Evolutionary conservation across 23 red algal species (phyloP), one percentile per base, ranked within the genome.

Genomic region (Rhodosorus marinus): DNA sequence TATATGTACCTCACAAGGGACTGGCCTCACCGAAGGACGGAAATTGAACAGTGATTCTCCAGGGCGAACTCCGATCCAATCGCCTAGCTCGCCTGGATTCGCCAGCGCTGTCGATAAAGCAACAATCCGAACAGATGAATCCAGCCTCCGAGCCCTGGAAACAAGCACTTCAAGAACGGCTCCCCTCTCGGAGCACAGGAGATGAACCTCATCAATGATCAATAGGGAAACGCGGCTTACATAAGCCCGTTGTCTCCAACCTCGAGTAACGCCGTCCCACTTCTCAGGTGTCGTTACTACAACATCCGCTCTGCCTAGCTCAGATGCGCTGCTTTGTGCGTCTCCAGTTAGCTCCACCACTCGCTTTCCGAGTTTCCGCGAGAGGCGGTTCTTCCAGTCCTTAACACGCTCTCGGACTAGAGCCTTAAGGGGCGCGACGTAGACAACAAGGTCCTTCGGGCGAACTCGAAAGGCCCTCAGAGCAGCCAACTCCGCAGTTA

Each of bases 231-330:
- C 51, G 34, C 69, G 55, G 20, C 57, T 29, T 50, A 54, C 17
- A 17, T 43, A 43, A 11, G 38, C 38, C 17, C 11, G 17, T 11
- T 17, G 11, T 43, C 38, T 43, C 38, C 11, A 11, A 17, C 38
- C 72, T 56, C 60, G 31, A 32, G 66, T 67, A 48, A 92, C 57
- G 53, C 70, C 75, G 35, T 92, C 82, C 82, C 82, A 92, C 15
- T 35, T 43, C 31, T 70, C 73, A 0, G 65, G 65, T 1, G 82
- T 77, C 6, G 82, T 67, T 15, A 92, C 21, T 20, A 60, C 46
- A 27, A 79, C 24, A 29, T 64, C 58, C 24, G 67, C 67, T 27
- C 59, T 48, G 19, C 26, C 31, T 8, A 55, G 43, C 15, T 67
- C 14, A 81, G 0, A 41, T 81, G 63, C 26, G 59, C 31, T 15